Evolutionary conservation across 306 rosid species (phyloP).

Genomic region (Arachis stenosperma): DNA sequence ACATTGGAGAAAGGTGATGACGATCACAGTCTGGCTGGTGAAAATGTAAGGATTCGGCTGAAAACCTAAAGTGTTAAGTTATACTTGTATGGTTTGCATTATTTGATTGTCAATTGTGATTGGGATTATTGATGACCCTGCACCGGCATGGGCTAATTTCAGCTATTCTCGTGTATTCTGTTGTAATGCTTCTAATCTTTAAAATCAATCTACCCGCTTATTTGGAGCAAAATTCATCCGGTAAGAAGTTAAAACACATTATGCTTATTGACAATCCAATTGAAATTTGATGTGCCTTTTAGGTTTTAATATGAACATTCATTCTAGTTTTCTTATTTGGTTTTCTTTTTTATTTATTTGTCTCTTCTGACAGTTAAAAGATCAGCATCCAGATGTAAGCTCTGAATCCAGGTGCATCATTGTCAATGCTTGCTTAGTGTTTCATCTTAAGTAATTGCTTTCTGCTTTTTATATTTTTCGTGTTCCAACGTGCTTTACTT

Average conservation of each 20-base stretch:
- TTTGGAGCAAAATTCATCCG: background rate
- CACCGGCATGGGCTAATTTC: background rate
- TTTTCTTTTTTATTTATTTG: conserved; percentile 10
- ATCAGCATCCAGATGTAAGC: conserved; percentile 30
- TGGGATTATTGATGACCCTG: background rate
- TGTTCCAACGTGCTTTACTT: background rate
- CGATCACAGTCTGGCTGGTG: conserved; percentile 9
- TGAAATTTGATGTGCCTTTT: conserved; percentile 5
- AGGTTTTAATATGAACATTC: background rate
- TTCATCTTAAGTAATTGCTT: conserved; percentile 14
- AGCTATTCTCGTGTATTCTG: background rate
- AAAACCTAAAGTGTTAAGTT: background rate
- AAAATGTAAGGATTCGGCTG: conserved; percentile 35
- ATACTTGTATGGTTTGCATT: background rate
- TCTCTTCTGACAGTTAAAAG: conserved; percentile 33
- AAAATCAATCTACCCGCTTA: background rate
- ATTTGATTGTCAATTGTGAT: background rate
- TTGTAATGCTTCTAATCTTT: background rate
- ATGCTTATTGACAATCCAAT: background rate
- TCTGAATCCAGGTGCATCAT: conserved; percentile 37
- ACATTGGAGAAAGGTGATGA: conserved; percentile 43
- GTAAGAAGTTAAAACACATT: background rate
- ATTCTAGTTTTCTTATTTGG: conserved; percentile 7
- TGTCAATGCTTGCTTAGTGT: background rate
- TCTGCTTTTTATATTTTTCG: background rate